A percentile compares a stretch with the other conserved stretches of the same genome.
phyloP scores from a whole-genome alignment of 495 filamentous ascomycete species.

The Tirmania nivea region DNA sequence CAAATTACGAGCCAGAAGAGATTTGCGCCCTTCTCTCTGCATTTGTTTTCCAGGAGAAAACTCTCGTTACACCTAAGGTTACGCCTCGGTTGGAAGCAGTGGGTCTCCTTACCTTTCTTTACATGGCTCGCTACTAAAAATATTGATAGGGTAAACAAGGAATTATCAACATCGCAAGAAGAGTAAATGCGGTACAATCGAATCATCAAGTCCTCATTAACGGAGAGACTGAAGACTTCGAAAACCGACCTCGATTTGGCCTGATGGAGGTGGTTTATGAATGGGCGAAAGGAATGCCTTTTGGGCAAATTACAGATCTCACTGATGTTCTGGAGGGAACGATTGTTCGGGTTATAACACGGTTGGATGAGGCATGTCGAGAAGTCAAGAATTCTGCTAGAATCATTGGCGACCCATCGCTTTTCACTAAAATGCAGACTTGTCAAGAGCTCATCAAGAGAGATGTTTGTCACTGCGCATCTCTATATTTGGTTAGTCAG shows the following conservation, averaged over 20 bases:
- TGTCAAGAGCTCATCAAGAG: constrained; percentile 94
- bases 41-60: constrained; percentile 99
- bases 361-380: constrained; percentile 85
- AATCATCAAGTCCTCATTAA: constrained; percentile 77
- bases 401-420: constrained; percentile 81
- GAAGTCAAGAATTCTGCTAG: constrained; percentile 95
- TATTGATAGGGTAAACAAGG: constrained; percentile 42
- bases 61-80: constrained; percentile 60
- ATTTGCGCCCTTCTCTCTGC: constrained; percentile 84
- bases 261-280: constrained; percentile 96
- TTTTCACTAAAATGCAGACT: constrained; percentile 87
- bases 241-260: constrained; percentile 64
- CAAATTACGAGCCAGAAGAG: constrained; percentile 86
- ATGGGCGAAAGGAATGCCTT: constrained; percentile 93
- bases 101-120: neutral
- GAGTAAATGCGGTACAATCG: constrained; percentile 70
- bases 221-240: constrained; percentile 75
- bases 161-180: constrained; percentile 73
- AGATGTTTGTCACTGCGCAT: constrained; percentile 79
- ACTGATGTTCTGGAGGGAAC: constrained; percentile 95
- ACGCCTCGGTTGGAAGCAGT: constrained; percentile 51
- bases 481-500: constrained; percentile 48
- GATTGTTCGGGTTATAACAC: constrained; percentile 78
- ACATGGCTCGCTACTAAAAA: neutral
- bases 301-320: constrained; percentile 90